Evolutionary conservation across 306 rosid species (phyloP), one percentile per base, ranked within the genome.

Genomic region (Astragalus membranaceus): DNA sequence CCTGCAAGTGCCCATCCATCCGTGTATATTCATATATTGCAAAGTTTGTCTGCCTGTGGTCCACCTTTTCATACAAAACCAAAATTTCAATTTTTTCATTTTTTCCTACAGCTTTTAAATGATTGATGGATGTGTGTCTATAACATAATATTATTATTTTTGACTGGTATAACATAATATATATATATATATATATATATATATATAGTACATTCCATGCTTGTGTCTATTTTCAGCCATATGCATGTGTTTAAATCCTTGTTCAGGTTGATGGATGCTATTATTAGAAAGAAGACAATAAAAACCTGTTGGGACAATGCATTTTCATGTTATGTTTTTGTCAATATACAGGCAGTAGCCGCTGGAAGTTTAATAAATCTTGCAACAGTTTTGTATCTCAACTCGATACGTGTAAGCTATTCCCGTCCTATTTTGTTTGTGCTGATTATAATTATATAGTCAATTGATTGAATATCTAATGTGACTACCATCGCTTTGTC

Each of bases 301-400:
- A 64, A 58, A 73, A 50, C 39, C 67, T 75, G 46, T 57, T 26
- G 47, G 66, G 55, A 49, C 46, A 30, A 64, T 60, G 56, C 69
- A 61, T 36, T 51, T 47, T 33, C 39, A 41, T 74, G 73, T 61
- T 78, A 53, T 64, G 67, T 30, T 52, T 78, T 63, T 80, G 66
- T 78, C 63, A 72, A 73, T 77, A 61, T 58, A 83, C 95, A 94
- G 99, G 97, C 89, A 20, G 94, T 94, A 52, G 99, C 86, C 71
- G 99, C 89, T 54, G 99, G 99, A 72, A 94, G 99, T 82, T 80
- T 94, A 20, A 84, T 94, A 76, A 94, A 94, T 81, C 97, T 94
- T 68, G 99, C 92, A 36, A 91, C 99, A 64, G 59, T 94, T 78
- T 86, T 90, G 78, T 88, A 85, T 79, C 82, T 91, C 56, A 86